Percentiles rank a stretch among this genome's conserved stretches.
Conservation (phyloP, 1,284 basidiomycete species). For the Cryptococcus jaspeensis region DNA sequence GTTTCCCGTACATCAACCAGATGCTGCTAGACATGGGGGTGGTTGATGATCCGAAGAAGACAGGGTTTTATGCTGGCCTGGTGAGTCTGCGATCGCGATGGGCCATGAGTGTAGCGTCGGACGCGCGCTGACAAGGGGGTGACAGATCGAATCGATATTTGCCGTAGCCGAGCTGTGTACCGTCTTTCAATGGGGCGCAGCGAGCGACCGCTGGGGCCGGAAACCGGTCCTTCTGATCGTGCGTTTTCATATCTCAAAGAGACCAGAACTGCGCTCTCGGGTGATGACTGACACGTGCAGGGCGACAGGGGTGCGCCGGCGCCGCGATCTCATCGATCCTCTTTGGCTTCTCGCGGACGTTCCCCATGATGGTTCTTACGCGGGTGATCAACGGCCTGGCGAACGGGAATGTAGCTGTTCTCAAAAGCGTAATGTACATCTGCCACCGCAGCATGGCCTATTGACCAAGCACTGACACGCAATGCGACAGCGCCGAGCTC, state of each 20-base stretch:
- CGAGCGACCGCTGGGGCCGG: conserved; percentile 36
- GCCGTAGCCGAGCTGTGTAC: conserved; percentile 39
- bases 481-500: conserved; percentile 30
- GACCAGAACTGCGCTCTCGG: not conserved
- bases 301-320: conserved; percentile 29
- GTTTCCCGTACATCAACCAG: conserved; percentile 42
- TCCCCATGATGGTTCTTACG: conserved; percentile 29
- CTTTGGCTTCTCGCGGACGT: conserved; percentile 36
- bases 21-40: conserved; percentile 39
- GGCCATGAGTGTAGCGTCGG: too few relatives aligned
- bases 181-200: conserved; percentile 40
- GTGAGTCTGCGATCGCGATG: conserved; percentile 18
- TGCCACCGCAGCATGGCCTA: too few relatives aligned
- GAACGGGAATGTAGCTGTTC: conserved; percentile 42
- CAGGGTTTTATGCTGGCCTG: conserved; percentile 39
- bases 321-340: conserved; percentile 30
- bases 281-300: conserved; percentile 1
- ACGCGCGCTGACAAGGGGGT: too few relatives aligned
- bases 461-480: not conserved
- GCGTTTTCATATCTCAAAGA: conserved; percentile 4
- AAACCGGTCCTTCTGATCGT: conserved; percentile 42
- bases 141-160: conserved; percentile 44
- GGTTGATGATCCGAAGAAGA: conserved; percentile 31
- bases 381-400: conserved; percentile 35
- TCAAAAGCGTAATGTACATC: conserved; percentile 38